Evolutionary conservation across 106 monocot species (phyloP), one percentile per base, ranked within the genome.

Genomic region (Dendrobium chrysotoxum): DNA sequence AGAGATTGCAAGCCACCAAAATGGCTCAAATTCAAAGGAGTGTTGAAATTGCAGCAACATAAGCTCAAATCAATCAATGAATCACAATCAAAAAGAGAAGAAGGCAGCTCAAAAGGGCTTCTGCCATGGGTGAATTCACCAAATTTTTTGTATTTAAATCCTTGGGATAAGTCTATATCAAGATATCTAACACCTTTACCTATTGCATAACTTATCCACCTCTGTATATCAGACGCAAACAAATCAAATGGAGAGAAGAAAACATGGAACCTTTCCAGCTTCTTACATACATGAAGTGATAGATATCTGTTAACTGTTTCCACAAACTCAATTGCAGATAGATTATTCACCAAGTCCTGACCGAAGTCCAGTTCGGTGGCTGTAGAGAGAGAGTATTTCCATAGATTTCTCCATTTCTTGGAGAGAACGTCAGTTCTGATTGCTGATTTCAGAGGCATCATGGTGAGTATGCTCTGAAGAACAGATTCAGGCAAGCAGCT

Each of bases 361-460:
- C 64, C 79, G 26, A 87, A 87, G 15, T 87, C 78, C 28, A 85
- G 65, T 26, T 45, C 25, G 30, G 79, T 75, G 75, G 86, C 54
- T 75, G 82, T 78, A 55, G 42, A 53, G 15, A 86, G 75, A 79
- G 77, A 79, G 76, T 76, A 77, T 50, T 83, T 28, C 83, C 83
- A 86, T 3, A 86, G 57, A 41, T 68, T 16, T 54, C 55, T 76
- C 86, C 86, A 86, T 80, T 65, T 86, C 67, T 76, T 83, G 2
- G 83, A 83, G 3, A 86, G 82, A 66, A 68, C 55, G 76, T 83
- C 77, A 39, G 86, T 86, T 54, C 80, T 80, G n/a, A 86, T 71
- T 50, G 83, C 86, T 31, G 71, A 81, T 39, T 83, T 86, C 21
- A 83, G 86, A 73, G 86, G 86, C 67, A 85, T 64, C 57, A 80